These are phyloP conservation scores for Diaporthe sp. DNA, from an alignment of 2,329 filamentous ascomycete species.

Conservation along the genomic window DNA sequence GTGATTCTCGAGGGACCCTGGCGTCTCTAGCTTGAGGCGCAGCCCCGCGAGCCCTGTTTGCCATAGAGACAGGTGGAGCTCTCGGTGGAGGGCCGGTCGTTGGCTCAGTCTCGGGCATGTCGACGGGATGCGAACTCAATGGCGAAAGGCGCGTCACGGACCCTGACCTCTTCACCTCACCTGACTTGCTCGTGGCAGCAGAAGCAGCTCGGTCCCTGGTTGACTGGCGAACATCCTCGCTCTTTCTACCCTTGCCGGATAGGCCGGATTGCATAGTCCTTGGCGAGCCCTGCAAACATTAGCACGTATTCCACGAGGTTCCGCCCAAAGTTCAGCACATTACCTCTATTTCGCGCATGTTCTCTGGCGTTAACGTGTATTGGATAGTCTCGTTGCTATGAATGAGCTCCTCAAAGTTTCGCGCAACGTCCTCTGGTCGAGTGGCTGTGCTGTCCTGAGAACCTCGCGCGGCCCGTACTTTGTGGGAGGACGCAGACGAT, in stretches of 20 bases:
- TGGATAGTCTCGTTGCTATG: constrained; percentile 87
- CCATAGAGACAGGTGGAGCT: constrained; percentile 50
- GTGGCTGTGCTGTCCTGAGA: constrained; percentile 70
- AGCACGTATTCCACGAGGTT: constrained; percentile 1
- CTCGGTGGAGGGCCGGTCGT: constrained; percentile 49
- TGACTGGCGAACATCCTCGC: constrained; percentile 60
- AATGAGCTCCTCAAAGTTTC: constrained; percentile 84
- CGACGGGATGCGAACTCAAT: constrained; percentile 54
- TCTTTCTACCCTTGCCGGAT: constrained; percentile 59
- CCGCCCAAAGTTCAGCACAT: constrained; percentile 49
- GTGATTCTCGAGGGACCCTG: constrained; percentile 77
- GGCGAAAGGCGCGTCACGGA: constrained; percentile 53
- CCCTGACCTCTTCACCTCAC: constrained; percentile 53
- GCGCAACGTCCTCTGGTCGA: constrained; percentile 71
- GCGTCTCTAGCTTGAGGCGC: constrained; percentile 76
- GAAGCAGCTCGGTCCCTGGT: constrained; percentile 62
- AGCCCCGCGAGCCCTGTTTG: constrained; percentile 52
- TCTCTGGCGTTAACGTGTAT: constrained; percentile 85
- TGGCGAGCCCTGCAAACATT: constrained; percentile 38
- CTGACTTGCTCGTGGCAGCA: constrained; percentile 58
- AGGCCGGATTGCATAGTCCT: constrained; percentile 50
- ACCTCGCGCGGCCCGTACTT: constrained; percentile 66
- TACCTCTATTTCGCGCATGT: constrained; percentile 83
- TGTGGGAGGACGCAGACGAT: constrained; percentile 64
- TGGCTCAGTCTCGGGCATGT: constrained; percentile 45